phyloP scores from a whole-genome alignment of 148 eudicot species.

The Arbutus unedo region DNA sequence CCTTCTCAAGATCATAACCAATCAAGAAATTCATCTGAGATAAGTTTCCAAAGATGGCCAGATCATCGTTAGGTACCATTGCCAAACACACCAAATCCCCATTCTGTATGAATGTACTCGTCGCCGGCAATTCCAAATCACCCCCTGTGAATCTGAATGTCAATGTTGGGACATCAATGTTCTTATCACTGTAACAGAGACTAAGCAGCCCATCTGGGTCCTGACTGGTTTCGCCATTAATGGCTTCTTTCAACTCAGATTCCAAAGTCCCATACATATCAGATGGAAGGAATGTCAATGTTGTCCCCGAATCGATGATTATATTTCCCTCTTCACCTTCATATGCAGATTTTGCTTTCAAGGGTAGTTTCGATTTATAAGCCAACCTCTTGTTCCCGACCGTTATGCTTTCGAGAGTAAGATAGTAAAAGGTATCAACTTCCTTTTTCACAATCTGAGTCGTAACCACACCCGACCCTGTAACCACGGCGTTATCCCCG shows the following conservation, averaged over 20 bases:
- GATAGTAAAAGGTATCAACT: conserved; percentile 35
- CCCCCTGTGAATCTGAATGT: conserved; percentile 43
- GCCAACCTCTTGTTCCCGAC: conserved; percentile 25
- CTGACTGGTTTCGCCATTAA: conserved; percentile 20
- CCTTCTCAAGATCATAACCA: conserved; percentile 47
- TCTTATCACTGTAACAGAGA: conserved; percentile 30
- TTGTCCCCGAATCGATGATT: conserved; percentile 79
- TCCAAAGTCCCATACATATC: conserved; percentile 20
- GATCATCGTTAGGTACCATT: conserved; percentile 19
- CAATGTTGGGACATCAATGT: conserved; percentile 24
- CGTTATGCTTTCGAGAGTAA: conserved; percentile 37
- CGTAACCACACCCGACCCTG: conserved; percentile 38
- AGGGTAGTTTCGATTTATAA: background rate
- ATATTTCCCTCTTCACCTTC: conserved; percentile 40
- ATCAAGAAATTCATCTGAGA: conserved; percentile 47
- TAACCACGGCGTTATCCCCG: conserved; percentile 34
- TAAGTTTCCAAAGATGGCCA: conserved; percentile 46
- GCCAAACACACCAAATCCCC: conserved; percentile 45
- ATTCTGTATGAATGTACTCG: conserved; percentile 28
- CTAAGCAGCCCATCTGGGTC: background rate
- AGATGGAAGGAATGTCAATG: conserved; percentile 43
- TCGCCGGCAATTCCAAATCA: conserved; percentile 28
- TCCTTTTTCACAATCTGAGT: conserved; percentile 32
- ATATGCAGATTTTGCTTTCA: fast-evolving
- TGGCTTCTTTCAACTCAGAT: conserved; percentile 10